These are phyloP conservation scores for Begonia masoniana DNA, from an alignment of 306 rosid genomes.

Conservation along the genomic window DNA sequence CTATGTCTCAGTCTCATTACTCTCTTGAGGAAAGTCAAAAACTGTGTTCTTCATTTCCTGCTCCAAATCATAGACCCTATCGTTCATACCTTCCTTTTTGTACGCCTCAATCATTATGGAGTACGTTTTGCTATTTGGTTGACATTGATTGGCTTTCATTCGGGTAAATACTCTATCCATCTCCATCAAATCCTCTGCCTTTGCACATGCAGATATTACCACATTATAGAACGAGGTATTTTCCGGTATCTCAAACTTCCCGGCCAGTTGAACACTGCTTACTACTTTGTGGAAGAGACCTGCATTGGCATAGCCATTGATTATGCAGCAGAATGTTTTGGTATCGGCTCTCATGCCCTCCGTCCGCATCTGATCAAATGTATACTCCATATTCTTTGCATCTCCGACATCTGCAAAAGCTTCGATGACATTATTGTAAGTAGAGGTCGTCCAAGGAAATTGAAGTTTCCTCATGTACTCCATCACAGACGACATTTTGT, in stretches of 20 bases:
- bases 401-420: slow-evolving; percentile 89
- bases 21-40: slow-evolving; percentile 11
- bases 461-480: slow-evolving; percentile 94
- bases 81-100: slow-evolving; percentile 77
- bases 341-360: slow-evolving; percentile 93
- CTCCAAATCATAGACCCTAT: slow-evolving; percentile 75
- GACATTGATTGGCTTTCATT: slow-evolving; percentile 70
- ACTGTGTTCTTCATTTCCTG: slow-evolving; percentile 31
- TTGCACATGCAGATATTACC: slow-evolving; percentile 80
- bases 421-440: slow-evolving; percentile 90
- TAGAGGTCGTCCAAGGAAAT: slow-evolving; percentile 93
- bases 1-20: neutral
- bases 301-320: slow-evolving; percentile 89
- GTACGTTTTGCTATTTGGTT: slow-evolving; percentile 53
- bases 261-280: slow-evolving; percentile 65
- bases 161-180: slow-evolving; percentile 83
- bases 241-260: slow-evolving; percentile 67
- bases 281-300: slow-evolving; percentile 91
- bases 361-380: slow-evolving; percentile 91
- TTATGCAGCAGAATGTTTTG: slow-evolving; percentile 89
- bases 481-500: slow-evolving; percentile 97
- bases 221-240: slow-evolving; percentile 59
- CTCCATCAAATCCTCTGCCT: slow-evolving; percentile 83
- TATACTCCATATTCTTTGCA: slow-evolving; percentile 82
- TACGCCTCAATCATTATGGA: slow-evolving; percentile 61